A percentile compares a stretch with the other conserved stretches of the same genome.
Evolutionary conservation across 2,329 filamentous ascomycete species (phyloP).

Genomic region (Aspergillus costaricaensis): DNA sequence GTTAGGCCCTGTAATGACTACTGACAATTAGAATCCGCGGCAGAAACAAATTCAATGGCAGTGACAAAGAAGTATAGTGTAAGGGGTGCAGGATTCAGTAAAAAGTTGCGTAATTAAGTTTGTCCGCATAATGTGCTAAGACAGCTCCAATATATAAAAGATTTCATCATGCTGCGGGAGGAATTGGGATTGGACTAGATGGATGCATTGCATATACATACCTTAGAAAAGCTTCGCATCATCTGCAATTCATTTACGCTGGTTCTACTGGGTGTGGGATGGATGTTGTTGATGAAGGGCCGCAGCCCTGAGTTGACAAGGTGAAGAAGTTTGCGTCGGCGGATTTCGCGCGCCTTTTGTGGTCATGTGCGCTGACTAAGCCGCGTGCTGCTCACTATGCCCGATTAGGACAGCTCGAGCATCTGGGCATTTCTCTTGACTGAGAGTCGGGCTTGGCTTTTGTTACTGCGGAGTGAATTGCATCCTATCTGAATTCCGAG

Average conservation of each 20-base stretch:
- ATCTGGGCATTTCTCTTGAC: neutral
- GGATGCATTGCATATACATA: conserved; percentile 22
- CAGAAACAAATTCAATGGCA: neutral
- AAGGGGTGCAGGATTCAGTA: conserved; percentile 25
- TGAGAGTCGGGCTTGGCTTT: neutral
- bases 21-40: conserved; percentile 26
- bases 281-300: conserved; percentile 24
- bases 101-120: conserved; percentile 57
- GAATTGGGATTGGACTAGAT: neutral
- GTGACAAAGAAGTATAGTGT: conserved; percentile 8
- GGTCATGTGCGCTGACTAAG: conserved; percentile 19
- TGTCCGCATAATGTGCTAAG: conserved; percentile 65
- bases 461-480: neutral
- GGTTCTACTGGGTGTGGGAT: conserved; percentile 7
- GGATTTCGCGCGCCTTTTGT: conserved; percentile 21
- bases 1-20: conserved; percentile 36
- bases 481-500: neutral
- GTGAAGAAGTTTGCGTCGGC: conserved; percentile 18
- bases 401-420: conserved; percentile 2
- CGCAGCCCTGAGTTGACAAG: conserved; percentile 33
- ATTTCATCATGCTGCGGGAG: conserved; percentile 55
- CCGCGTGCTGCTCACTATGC: neutral
- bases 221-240: conserved; percentile 34
- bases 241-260: conserved; percentile 21
- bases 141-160: conserved; percentile 74